Evolutionary conservation across 2,329 filamentous ascomycete genomes (phyloP).

Genomic region (Monilinia polystroma): DNA sequence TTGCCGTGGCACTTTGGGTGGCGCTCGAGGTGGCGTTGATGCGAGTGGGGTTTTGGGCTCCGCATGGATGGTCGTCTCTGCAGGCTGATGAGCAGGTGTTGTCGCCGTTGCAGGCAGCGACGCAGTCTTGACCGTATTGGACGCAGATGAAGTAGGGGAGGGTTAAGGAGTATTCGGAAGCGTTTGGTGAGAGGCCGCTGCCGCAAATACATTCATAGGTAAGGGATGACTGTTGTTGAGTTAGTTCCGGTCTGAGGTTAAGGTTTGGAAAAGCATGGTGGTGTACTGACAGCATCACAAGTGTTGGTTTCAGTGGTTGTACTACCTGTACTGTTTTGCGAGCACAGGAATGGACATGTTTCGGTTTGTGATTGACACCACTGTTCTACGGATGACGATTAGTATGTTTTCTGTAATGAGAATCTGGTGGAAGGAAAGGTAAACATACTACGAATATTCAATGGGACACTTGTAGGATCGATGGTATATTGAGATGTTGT

Average conservation of each 20-base stretch:
- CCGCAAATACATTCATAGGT: constrained; percentile 72
- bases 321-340: constrained; percentile 51
- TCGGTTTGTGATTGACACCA: constrained; percentile 67
- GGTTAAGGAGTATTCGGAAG: constrained; percentile 74
- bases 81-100: constrained; percentile 60
- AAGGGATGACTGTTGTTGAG: constrained; percentile 50
- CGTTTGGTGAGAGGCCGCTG: constrained; percentile 64
- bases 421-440: neutral
- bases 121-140: constrained; percentile 69
- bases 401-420: neutral
- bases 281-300: constrained; percentile 61
- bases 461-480: constrained; percentile 58
- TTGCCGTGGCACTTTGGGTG: constrained; percentile 43
- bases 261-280: neutral
- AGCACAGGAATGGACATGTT: constrained; percentile 71
- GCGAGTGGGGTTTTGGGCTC: constrained; percentile 62
- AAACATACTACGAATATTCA: constrained; percentile 44
- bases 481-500: constrained; percentile 56
- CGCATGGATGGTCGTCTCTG: constrained; percentile 67
- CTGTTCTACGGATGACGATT: constrained; percentile 44
- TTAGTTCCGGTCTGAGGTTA: neutral
- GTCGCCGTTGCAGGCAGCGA: constrained; percentile 55
- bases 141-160: constrained; percentile 76
- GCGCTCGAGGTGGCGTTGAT: constrained; percentile 55
- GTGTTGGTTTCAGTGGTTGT: constrained; percentile 56